Evolutionary conservation across 495 filamentous ascomycete genomes (phyloP), one percentile per base, ranked within the genome.

Genomic region (Mytilinidion resinicola): DNA sequence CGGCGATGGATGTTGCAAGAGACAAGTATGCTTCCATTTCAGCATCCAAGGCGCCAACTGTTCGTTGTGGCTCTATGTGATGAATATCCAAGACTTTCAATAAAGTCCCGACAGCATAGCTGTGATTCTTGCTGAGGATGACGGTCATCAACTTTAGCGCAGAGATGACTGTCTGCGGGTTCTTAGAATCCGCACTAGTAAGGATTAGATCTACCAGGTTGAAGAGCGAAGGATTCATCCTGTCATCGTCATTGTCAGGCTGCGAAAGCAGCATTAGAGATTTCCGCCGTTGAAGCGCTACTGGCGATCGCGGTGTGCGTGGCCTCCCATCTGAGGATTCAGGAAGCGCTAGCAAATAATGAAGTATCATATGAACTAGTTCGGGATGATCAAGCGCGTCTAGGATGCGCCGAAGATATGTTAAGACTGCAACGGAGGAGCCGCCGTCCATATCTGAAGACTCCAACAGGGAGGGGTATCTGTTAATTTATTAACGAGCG

Each of bases 371-470:
- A 63, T 95, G 86, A 49, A 96, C 86, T 67, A 98, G 84, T 63
- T 96, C 91, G 6, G 90, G 87, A 69, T 96, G 88, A 38, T 96
- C 88, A 6, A 99, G 78, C 0, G 87, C 86, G 62, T 96, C 91
- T 4, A 99, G 79, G 54, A 97, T 90, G 54, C 89, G 86, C 54
- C 86, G 86, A 25, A 97, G 79, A 71, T 99, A 97, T 1, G 91
- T 97, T 55, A 99, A 74, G 19, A 97, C 95, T 2, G 93, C 92
- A 6, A 96, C 91, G 5, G 92, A 93, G 1, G 95, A 97, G 37
- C 95, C 95, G 35, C 93, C 95, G 72, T 96, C 90, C 34, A 90
- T 83, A 74, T 99, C 93, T 0, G 93, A 96, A 5, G 95, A 97
- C 70, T 99, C 90, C 9, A 99, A 77, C 19, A 99, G 74, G 8